Evolutionary conservation across 108 stramenopile genomes (phyloP), one percentile per base, ranked within the genome.

Genomic region (Nannochloropsis gaditana): DNA sequence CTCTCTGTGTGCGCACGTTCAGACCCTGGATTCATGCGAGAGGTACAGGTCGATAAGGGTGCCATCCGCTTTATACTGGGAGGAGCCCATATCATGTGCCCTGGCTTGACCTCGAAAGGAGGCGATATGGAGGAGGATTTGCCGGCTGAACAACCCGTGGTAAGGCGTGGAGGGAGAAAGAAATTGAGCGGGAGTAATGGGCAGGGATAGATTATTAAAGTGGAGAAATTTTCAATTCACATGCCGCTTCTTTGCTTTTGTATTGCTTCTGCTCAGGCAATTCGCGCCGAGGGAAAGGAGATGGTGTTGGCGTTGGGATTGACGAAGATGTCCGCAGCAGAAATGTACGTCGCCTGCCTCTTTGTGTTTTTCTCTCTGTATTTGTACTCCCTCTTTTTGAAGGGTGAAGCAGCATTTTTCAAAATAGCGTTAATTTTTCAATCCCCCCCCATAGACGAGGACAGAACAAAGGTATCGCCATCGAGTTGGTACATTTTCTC

Each of bases 21-120:
- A 90, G 87, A 91, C 21, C 91, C 91, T 15, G 83, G 82, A 80
- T 84, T 92, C 84, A 92, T 92, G 91, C 83, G 84, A 42, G 82
- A 87, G 10, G 89, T 92, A 87, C 84, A 88, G 21, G 91, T 92
- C 2, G 91, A 92, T 79, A 89, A 90, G 86, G 98, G 98, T 41
- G 98, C 98, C 9, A 99, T 97, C 90, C 96, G 95, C 80, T 99
- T 94, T 87, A 47, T 97, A 45, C 84, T 99, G 41, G 96, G 95
- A 10, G 98, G 98, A n/a, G 96, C 98, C 11, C 95, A 97, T 89
- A 91, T 97, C 59, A 99, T 97, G 98, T 96, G 96, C 88, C 97
- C 97, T 17, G 98, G 98, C 79, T 86, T 99, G 84, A 97, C 96
- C 15, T 94, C 94, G 85, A 88, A 88, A n/a, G 95, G 94, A 15